These are phyloP conservation scores for Colletotrichum endophyticum DNA, from an alignment of 2,329 filamentous ascomycete species.

Conservation along the genomic window DNA sequence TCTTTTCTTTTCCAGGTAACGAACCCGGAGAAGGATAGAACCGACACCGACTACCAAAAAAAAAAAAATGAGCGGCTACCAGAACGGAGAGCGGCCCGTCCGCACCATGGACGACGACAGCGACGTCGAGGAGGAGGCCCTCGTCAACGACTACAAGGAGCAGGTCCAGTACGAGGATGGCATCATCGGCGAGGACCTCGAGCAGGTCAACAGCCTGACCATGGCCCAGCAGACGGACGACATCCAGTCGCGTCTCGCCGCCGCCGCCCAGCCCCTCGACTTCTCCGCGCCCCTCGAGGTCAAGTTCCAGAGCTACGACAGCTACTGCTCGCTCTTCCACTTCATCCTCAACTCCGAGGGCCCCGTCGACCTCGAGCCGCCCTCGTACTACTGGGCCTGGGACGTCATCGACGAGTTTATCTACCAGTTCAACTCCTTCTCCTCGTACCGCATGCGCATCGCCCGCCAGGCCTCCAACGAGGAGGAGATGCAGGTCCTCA, in stretches of 20 bases:
- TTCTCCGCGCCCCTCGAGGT: slow-evolving; percentile 95
- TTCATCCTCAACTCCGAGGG: slow-evolving; percentile 99
- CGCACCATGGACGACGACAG: slow-evolving; percentile 76
- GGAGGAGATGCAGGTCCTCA: slow-evolving; percentile 89
- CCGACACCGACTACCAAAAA: not conserved
- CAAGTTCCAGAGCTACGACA: slow-evolving; percentile 99
- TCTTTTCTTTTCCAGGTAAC: not conserved
- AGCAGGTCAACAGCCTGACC: slow-evolving; percentile 72
- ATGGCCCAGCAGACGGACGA: slow-evolving; percentile 83
- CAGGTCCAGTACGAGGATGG: slow-evolving; percentile 94
- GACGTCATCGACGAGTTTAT: slow-evolving; percentile 99
- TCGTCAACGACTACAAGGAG: slow-evolving; percentile 95
- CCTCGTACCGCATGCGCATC: slow-evolving; percentile 91
- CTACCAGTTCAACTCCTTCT: slow-evolving; percentile 99
- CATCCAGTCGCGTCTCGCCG: slow-evolving; percentile 88
- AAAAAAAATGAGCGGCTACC: slow-evolving; percentile 62
- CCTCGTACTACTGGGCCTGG: slow-evolving; percentile 99
- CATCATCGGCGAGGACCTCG: slow-evolving; percentile 72
- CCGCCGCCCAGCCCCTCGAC: slow-evolving; percentile 92
- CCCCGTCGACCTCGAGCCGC: slow-evolving; percentile 95
- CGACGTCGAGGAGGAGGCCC: slow-evolving; percentile 93
- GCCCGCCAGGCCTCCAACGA: slow-evolving; percentile 84
- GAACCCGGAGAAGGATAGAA: not conserved
- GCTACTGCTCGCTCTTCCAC: slow-evolving; percentile 99
- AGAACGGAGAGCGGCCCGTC: slow-evolving; percentile 64